A percentile compares a stretch with the other conserved stretches of the same genome.
These are phyloP conservation scores for Auricularia sp. DNA, from an alignment of 768 basidiomycete species.

Conservation along the genomic window DNA sequence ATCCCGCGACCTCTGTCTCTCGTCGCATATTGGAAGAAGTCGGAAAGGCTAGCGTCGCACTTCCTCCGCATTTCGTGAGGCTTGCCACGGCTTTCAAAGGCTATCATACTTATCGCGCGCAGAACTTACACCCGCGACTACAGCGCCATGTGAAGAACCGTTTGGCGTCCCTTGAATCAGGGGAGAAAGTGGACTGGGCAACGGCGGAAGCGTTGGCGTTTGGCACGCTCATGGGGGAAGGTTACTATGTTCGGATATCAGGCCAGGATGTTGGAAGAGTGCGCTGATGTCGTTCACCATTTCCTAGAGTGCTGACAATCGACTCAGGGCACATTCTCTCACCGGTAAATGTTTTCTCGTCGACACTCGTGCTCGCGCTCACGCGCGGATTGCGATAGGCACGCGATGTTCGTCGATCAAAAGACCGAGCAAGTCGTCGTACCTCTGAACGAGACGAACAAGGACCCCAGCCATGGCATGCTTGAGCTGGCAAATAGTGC, in stretches of 20 bases:
- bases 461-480: slow-evolving; percentile 32
- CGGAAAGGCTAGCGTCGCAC: slow-evolving; percentile 57
- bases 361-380: background rate
- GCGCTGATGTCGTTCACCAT: background rate
- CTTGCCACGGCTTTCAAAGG: slow-evolving; percentile 8
- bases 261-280: slow-evolving; percentile 82
- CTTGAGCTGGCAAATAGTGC: slow-evolving; percentile 82
- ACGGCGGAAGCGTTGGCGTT: slow-evolving; percentile 89
- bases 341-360: slow-evolving; percentile 32
- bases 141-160: slow-evolving; percentile 72
- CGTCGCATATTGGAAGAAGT: slow-evolving; percentile 41
- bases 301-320: background rate
- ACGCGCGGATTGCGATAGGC: slow-evolving; percentile 26
- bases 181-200: slow-evolving; percentile 75
- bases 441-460: slow-evolving; percentile 57
- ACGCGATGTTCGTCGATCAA: slow-evolving; percentile 90
- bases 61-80: slow-evolving; percentile 54
- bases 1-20: slow-evolving; percentile 62
- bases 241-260: slow-evolving; percentile 76
- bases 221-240: slow-evolving; percentile 74
- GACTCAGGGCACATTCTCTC: slow-evolving; percentile 65
- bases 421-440: slow-evolving; percentile 68
- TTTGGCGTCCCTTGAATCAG: slow-evolving; percentile 55
- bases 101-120: background rate
- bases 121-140: slow-evolving; percentile 75